Evolutionary conservation across 2,329 filamentous ascomycete species (phyloP).

Genomic region (Paecilomyces sp.): DNA sequence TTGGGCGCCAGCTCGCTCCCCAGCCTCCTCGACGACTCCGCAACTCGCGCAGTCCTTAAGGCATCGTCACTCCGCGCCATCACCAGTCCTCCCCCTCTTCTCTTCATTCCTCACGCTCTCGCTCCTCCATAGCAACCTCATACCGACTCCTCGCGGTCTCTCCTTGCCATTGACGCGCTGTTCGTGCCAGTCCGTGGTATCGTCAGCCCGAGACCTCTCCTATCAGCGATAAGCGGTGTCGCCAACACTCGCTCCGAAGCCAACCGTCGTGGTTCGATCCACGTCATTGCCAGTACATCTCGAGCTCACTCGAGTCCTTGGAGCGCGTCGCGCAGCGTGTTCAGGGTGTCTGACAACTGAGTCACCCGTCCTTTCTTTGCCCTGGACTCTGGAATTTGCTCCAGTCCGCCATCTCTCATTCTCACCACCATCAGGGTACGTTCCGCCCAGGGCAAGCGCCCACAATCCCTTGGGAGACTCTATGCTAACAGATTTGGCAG

Average conservation of each 20-base stretch:
- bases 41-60: neutral
- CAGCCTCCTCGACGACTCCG: neutral
- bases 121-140: neutral
- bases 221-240: conserved; percentile 19
- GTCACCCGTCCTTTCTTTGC: neutral
- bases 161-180: neutral
- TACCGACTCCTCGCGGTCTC: neutral
- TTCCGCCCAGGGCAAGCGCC: neutral
- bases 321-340: neutral
- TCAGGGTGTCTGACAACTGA: neutral
- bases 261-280: neutral
- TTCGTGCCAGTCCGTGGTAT: neutral
- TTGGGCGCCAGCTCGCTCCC: neutral
- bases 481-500: neutral
- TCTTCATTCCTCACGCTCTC: conserved; percentile 7
- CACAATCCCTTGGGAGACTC: neutral
- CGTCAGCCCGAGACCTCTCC: conserved; percentile 13
- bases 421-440: neutral
- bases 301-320: neutral
- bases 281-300: neutral
- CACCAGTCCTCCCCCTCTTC: neutral
- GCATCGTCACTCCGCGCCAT: neutral
- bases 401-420: neutral
- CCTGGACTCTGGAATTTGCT: neutral
- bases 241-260: neutral